Base-by-base conservation (phyloP, 495 filamentous ascomycete species). In the Lentithecium fluviatile region DNA sequence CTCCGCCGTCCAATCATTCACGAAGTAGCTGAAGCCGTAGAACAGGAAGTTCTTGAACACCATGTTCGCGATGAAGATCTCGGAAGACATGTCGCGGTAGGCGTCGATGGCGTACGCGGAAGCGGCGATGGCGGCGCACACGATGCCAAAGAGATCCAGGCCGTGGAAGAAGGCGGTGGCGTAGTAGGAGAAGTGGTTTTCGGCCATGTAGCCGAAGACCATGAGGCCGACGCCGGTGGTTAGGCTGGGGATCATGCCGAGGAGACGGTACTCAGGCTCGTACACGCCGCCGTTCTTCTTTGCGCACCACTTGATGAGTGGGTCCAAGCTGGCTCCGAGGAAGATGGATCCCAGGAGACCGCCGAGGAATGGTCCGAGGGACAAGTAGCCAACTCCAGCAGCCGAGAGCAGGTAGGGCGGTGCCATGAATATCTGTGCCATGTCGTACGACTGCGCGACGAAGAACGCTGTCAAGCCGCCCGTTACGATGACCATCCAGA, bases 41-140 rank as follows among this genome's bases (percentile, higher is more conserved):
- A 68, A 68, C 15, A 68, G 17, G 21, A 68, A 45, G 38, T 68
- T 68, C 50, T 68, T 68, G 45, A 68, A 68, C 36, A 70, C 54
- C 68, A 68, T 68, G 47, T 51, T 65, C 8, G 53, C 61, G 21
- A 70, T 65, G 57, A 70, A 70, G 12, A 68, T 25, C 60, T 70
- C 68, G 8, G 40, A 46, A 11, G 21, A 38, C 52, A 68, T 62
- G 19, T 65, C 60, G 2, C 68, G 60, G 49, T 55, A 70, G 3
- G 68, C 60, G 29, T 70, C 64, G 47, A 68, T 68, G 10, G 40
- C 51, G 52, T 68, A 68, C 12, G 64, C 55, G 2, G 64, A 63
- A 1, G 56, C 56, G 1, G 61, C 36, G 17, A 62, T 60, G 17
- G 45, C 40, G 21, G 59, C 52, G 19, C 50, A 56, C 6, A 61